phyloP scores from a whole-genome alignment of 2,329 filamentous ascomycete species.

The Hirsutella minnesotensis region DNA sequence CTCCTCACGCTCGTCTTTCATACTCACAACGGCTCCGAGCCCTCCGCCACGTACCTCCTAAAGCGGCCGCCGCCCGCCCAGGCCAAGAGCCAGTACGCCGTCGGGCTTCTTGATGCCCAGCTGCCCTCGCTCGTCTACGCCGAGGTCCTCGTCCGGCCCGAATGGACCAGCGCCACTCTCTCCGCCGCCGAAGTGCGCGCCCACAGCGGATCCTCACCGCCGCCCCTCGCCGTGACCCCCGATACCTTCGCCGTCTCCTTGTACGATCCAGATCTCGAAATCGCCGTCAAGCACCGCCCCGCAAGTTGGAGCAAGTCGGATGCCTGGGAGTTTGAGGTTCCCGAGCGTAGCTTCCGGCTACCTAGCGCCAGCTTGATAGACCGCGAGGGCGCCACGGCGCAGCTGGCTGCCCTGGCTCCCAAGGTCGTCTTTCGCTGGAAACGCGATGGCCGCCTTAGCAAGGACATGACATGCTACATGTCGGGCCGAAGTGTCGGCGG shows the following conservation, averaged over 20 bases:
- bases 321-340: slow-evolving; percentile 87
- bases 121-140: slow-evolving; percentile 74
- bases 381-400: slow-evolving; percentile 34
- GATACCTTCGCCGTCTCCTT: slow-evolving; percentile 74
- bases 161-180: slow-evolving; percentile 74
- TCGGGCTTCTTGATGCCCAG: slow-evolving; percentile 73
- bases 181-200: slow-evolving; percentile 69
- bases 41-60: slow-evolving; percentile 67
- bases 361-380: slow-evolving; percentile 74
- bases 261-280: slow-evolving; percentile 84
- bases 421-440: slow-evolving; percentile 82
- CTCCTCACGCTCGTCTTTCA: slow-evolving; percentile 47
- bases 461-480: slow-evolving; percentile 81
- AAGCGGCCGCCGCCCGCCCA: slow-evolving; percentile 57
- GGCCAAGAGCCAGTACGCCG: slow-evolving; percentile 74
- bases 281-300: slow-evolving; percentile 57
- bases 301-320: slow-evolving; percentile 72
- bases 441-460: slow-evolving; percentile 72
- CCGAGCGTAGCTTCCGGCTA: slow-evolving; percentile 68
- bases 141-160: slow-evolving; percentile 73
- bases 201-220: slow-evolving; percentile 50
- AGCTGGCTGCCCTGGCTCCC: slow-evolving; percentile 43
- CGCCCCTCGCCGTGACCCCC: slow-evolving; percentile 59
- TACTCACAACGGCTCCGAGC: slow-evolving; percentile 67
- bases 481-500: slow-evolving; percentile 63